Percentiles rank a stretch among this genome's conserved stretches.
phyloP scores from a whole-genome alignment of 768 basidiomycete genomes.

The Lactifluus pinguis region DNA sequence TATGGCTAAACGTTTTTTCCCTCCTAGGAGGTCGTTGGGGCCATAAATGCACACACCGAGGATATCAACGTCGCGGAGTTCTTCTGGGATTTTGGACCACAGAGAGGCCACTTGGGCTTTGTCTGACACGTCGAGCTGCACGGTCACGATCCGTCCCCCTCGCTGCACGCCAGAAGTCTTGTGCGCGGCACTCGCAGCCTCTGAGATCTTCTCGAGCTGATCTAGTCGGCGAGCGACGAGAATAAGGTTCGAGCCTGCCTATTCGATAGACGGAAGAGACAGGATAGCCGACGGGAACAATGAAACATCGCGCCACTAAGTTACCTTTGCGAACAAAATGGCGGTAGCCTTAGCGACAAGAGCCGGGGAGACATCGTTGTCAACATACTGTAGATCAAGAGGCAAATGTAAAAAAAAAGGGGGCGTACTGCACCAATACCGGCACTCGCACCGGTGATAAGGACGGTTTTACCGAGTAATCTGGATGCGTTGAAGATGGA shows the following conservation, averaged over 20 bases:
- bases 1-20: too few species aligned
- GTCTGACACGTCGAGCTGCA: constrained; percentile 78
- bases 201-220: constrained; percentile 58
- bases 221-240: constrained; percentile 74
- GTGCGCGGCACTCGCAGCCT: constrained; percentile 59
- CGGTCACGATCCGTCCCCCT: constrained; percentile 67
- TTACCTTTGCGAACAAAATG: constrained; percentile 81
- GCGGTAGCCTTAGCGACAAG: constrained; percentile 59
- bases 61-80: constrained; percentile 69
- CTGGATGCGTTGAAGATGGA: constrained; percentile 76
- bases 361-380: background rate
- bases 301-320: background rate
- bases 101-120: constrained; percentile 59
- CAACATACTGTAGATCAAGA: too few species aligned
- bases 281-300: background rate
- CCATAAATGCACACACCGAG: constrained; percentile 45
- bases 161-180: constrained; percentile 59
- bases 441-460: constrained; percentile 83
- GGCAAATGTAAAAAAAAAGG: background rate
- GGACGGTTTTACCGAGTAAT: constrained; percentile 74
- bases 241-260: constrained; percentile 86
- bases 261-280: background rate
- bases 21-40: background rate
- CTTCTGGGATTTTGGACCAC: constrained; percentile 60
- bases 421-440: constrained; percentile 78